A percentile compares a stretch with the other conserved stretches of the same genome.
Evolutionary conservation across 208 protist genomes (phyloP).

Genomic region (Wallacemonas sp.): DNA sequence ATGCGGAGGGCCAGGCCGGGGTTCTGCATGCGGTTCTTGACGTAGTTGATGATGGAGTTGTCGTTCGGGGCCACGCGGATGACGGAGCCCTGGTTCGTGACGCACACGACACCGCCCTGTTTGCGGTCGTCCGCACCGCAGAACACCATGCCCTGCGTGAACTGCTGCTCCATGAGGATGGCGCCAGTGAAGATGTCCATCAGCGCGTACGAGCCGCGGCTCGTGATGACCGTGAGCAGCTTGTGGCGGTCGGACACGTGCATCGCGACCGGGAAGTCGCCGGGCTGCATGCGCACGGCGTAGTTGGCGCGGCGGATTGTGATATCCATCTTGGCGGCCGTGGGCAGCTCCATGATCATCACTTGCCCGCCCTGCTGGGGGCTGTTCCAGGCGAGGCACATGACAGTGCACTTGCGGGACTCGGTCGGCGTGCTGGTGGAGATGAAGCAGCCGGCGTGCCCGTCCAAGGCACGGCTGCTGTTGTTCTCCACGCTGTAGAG

Average conservation of each 20-base stretch:
- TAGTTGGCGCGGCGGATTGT: conserved; percentile 59
- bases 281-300: conserved; percentile 56
- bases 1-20: conserved; percentile 95
- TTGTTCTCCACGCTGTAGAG: conserved; percentile 97
- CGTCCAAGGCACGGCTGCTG: conserved; percentile 95
- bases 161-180: conserved; percentile 95
- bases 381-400: conserved; percentile 94
- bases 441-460: conserved; percentile 96
- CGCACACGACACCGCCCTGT: conserved; percentile 93
- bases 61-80: conserved; percentile 96
- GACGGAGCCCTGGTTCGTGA: conserved; percentile 96
- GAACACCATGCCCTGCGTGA: conserved; percentile 96
- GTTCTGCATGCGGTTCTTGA: conserved; percentile 95
- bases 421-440: conserved; percentile 72
- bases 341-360: conserved; percentile 92
- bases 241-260: conserved; percentile 95
- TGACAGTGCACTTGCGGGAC: conserved; percentile 88
- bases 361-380: conserved; percentile 81
- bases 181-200: conserved; percentile 96
- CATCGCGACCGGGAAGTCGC: conserved; percentile 99
- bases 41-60: conserved; percentile 95
- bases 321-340: conserved; percentile 72
- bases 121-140: conserved; percentile 90
- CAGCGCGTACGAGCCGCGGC: conserved; percentile 94
- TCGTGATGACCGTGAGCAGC: conserved; percentile 97